Base-by-base conservation (phyloP, 768 basidiomycete genomes). In the Wakefieldia striispora region DNA sequence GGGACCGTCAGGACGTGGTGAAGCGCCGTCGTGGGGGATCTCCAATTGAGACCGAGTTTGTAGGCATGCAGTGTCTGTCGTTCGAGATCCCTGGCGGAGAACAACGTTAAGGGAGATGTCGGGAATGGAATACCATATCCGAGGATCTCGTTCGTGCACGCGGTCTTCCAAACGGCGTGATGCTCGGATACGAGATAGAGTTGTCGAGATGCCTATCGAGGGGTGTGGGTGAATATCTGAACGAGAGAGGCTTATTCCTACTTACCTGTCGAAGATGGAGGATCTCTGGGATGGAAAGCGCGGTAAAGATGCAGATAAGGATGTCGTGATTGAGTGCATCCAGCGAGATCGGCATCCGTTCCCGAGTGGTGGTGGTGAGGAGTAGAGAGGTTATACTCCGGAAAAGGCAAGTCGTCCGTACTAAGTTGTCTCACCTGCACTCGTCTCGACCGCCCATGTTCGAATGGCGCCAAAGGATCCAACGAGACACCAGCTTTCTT, bases 401-500 rank as follows among this genome's bases (percentile, higher is more conserved):
- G 47, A 54, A 63, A 62, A 56, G 62, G 60, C 50, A 63, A 55
- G 43, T 40, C 16, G 14, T 27, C n/a, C n/a, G n/a, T n/a, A n/a
- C n/a, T n/a, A n/a, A n/a, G n/a, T n/a, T n/a, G 20, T 31, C 38
- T 35, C 16, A 21, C n/a, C n/a, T n/a, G n/a, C n/a, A n/a, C n/a
- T n/a, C n/a, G n/a, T n/a, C n/a, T 21, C 34, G 13, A 33, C 31
- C 9, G 20, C 3, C 10, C 14, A 34, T 16, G 3, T 36, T 35
- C 26, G 23, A 29, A 73, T 73, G 72, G 61, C 68, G 40, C 49
- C 77, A 16, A 84, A 75, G 67, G 88, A 90, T 62, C 86, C 81
- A 8, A 88, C 81, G 16, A 74, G 79, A 35, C 77, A 82, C 41
- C 88, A 90, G 54, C 75, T 89, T 37, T 90, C 88, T 9, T 82